Evolutionary conservation across 495 filamentous ascomycete species (phyloP).

Genomic region (Chaetomium tenue): DNA sequence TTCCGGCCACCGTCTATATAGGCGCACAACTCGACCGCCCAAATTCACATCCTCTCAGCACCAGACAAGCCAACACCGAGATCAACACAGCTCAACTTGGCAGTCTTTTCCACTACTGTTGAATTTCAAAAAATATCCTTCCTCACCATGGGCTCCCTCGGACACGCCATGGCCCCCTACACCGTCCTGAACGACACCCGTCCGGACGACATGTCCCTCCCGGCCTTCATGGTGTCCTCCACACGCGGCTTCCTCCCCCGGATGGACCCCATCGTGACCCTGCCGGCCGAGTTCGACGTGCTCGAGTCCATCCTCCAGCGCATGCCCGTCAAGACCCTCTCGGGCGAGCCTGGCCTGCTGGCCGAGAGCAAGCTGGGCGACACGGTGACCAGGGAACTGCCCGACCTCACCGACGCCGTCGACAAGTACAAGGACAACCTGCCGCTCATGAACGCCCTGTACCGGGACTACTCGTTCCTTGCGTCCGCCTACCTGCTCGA

Average conservation of each 20-base stretch:
- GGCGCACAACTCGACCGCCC: conserved; percentile 41
- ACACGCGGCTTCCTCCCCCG: conserved; percentile 76
- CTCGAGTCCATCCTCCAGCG: conserved; percentile 67
- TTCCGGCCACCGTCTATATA: conserved; percentile 62
- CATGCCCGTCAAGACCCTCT: conserved; percentile 69
- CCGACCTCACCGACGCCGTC: conserved; percentile 69
- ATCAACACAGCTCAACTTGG: not conserved
- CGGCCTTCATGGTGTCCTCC: conserved; percentile 85
- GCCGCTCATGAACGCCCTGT: conserved; percentile 74
- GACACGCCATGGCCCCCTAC: conserved; percentile 33
- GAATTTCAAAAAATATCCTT: conserved; percentile 1
- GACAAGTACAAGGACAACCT: conserved; percentile 69
- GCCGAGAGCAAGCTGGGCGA: conserved; percentile 69
- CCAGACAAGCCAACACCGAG: not conserved
- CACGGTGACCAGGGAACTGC: conserved; percentile 61
- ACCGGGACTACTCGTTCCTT: conserved; percentile 86
- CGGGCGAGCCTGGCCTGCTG: conserved; percentile 72
- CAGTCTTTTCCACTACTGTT: not conserved
- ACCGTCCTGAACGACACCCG: conserved; percentile 42
- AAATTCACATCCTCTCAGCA: conserved; percentile 19
- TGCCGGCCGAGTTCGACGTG: conserved; percentile 67
- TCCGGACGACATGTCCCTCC: conserved; percentile 52
- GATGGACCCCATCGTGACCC: conserved; percentile 56
- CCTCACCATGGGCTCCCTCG: conserved; percentile 40
- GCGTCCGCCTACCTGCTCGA: conserved; percentile 88